Base-by-base conservation (phyloP, 2,329 filamentous ascomycete species). In the Colletotrichum gloeosporioides region DNA sequence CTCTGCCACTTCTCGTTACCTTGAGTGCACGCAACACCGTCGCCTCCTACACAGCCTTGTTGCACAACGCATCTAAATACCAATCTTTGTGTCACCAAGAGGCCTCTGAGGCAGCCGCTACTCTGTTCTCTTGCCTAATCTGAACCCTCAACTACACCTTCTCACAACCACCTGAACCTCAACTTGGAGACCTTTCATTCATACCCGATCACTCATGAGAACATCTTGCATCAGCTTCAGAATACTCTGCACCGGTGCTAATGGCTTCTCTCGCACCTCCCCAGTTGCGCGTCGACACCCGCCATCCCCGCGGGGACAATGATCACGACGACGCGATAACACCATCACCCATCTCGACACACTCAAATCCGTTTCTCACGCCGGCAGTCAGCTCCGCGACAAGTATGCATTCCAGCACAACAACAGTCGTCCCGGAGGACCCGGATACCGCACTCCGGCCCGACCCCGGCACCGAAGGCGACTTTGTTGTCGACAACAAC, bases 401-500 rank as follows among this genome's bases (percentile, higher is more conserved):
- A 53, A 78, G 77, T 29, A 77, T 78, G 70, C 77, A 69, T 61
- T 78, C 77, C 4, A 73, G 70, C 59, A 61, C 63, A 10, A 76
- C 63, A 18, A 76, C 75, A 22, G 62, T 65, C 32, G 63, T 78
- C 22, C 72, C 73, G 36, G 77, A 80, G 18, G 81, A 82, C 34
- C 69, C 77, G 9, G 86, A 92, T 76, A 65, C 93, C 69, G 92
- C 92, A 6, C 86, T 95, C 10, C 88, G 86, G 62, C 92, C 94
- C 1, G 94, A 95, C 82, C 93, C 93, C 6, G 93, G 93, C 6
- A 93, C 91, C 1, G 93, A 95, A 84, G 88, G 85, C 8, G 93
- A 95, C 79, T 96, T 95, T 79, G 90, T 94, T 12, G 88, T 93
- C 65, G 87, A 93, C 78, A 95, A 95, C 81, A 95, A 95, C 82